Conservation (phyloP, 2,329 filamentous ascomycete species). For the Teratosphaeria zuluensis region DNA sequence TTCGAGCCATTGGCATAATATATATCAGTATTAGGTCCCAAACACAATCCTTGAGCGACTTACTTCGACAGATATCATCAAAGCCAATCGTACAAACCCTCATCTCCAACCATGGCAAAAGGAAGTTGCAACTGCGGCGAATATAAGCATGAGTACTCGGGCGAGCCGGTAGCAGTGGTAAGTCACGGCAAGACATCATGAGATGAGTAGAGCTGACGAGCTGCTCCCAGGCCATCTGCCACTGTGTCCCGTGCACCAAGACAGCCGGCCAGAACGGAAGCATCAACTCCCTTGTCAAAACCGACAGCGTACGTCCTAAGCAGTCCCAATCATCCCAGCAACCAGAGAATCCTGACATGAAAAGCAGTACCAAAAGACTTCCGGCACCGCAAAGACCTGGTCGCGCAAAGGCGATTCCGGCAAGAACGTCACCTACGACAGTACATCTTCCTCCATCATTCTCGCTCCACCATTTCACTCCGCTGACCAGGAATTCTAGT, state of each 20-base stretch:
- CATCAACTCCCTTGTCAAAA: constrained; percentile 20
- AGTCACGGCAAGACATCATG: not conserved
- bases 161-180: constrained; percentile 20
- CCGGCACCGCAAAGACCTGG: constrained; percentile 16
- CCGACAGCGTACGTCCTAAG: constrained; percentile 12
- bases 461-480: not conserved
- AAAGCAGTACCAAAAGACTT: constrained; percentile 20
- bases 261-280: constrained; percentile 22
- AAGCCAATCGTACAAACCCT: not conserved
- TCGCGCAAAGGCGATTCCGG: constrained; percentile 22
- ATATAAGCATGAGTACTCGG: constrained; percentile 26
- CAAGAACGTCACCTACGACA: constrained; percentile 22
- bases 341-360: constrained; percentile 1
- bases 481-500: not conserved
- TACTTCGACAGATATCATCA: not conserved
- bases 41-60: too few species aligned
- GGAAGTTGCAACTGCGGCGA: constrained; percentile 27
- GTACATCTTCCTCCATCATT: not conserved
- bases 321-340: not conserved
- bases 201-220: not conserved
- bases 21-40: too few species aligned
- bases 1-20: too few species aligned
- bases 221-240: constrained; percentile 15
- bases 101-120: constrained; percentile 9
- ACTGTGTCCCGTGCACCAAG: constrained; percentile 25